Base-by-base conservation (phyloP, 1,139 yeast species). In the Waltiozyma sp. region DNA sequence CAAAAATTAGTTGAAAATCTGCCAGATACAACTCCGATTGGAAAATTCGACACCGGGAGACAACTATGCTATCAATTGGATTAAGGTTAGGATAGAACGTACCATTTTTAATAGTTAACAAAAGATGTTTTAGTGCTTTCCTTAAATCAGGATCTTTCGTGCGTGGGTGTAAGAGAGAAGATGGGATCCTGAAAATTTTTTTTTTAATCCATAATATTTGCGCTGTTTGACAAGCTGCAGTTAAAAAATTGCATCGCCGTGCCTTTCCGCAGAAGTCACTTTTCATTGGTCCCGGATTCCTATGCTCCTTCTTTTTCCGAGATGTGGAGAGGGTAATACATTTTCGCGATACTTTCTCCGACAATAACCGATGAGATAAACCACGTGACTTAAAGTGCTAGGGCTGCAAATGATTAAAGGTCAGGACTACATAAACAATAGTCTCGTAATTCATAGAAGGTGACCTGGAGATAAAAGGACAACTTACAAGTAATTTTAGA, bases 91-190 rank as follows among this genome's bases (percentile, higher is more conserved):
- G 15, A 11, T 16, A 16, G 15, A 15, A 40, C 40, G 26, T 33
- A 41, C 40, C 40, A 38, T 38, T 41, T 38, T 41, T 23, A 31
- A 28, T 28, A 34, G 19, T 19, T 21, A 40, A 19, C 21, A 36
- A 23, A 31, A 41, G 43, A 26, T 41, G 34, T 28, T n/a, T 3
- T 8, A n/a, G n/a, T n/a, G n/a, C n/a, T n/a, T 4, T 31, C 18
- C 19, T 18, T 16, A 16, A 33, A 33, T 9, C 3, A 31, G 6
- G 6, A 3, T 10, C 6, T n/a, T 6, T n/a, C 8, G 19, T 15
- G 14, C 19, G 6, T n/a, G 19, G n/a, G 35, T 14, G 9, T 21
- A 3, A 14, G 13, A 11, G 35, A 24, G 19, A 28, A 34, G 26
- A 24, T 16, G 21, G 19, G n/a, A 10, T 15, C 9, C 15, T 40